These are phyloP conservation scores for Mycotypha africana DNA, from an alignment of 371 early-diverging fungal genomes.

Conservation along the genomic window DNA sequence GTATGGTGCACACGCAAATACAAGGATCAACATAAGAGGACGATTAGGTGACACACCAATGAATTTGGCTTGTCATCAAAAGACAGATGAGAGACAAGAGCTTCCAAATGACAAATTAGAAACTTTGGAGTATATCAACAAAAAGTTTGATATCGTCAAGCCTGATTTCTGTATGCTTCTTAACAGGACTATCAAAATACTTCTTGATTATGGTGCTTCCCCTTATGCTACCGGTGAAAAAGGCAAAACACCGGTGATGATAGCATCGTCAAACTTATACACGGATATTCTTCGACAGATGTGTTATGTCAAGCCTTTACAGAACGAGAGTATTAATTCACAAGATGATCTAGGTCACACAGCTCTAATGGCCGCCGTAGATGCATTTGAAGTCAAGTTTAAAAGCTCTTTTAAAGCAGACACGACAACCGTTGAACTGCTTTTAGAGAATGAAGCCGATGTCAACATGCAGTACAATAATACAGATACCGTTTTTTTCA, in stretches of 20 bases:
- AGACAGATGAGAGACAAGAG: constrained; percentile 9
- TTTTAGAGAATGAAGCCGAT: constrained; percentile 18
- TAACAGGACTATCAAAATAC: constrained; percentile 11
- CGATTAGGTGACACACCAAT: constrained; percentile 14
- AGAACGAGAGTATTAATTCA: constrained; percentile 13
- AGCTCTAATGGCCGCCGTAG: constrained; percentile 26
- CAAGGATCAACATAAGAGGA: constrained; percentile 7
- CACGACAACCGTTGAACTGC: constrained; percentile 1
- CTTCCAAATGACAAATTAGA: constrained; percentile 5
- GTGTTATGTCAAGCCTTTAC: not conserved
- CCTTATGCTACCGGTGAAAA: constrained; percentile 23
- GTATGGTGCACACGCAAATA: constrained; percentile 27
- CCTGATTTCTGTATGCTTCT: constrained; percentile 21
- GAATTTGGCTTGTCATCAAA: constrained; percentile 16
- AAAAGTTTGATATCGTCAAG: constrained; percentile 17
- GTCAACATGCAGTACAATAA: constrained; percentile 15
- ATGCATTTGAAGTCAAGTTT: constrained; percentile 2
- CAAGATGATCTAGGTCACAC: constrained; percentile 13
- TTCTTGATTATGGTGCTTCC: constrained; percentile 28
- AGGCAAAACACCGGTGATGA: constrained; percentile 21
- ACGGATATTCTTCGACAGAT: constrained; percentile 2
- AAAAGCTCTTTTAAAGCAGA: not conserved
- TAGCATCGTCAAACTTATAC: constrained; percentile 9
- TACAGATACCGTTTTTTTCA: constrained; percentile 29
- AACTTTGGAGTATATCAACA: constrained; percentile 14